phyloP scores from a whole-genome alignment of 371 early-diverging fungal genomes.

The Mortierella sp. region DNA sequence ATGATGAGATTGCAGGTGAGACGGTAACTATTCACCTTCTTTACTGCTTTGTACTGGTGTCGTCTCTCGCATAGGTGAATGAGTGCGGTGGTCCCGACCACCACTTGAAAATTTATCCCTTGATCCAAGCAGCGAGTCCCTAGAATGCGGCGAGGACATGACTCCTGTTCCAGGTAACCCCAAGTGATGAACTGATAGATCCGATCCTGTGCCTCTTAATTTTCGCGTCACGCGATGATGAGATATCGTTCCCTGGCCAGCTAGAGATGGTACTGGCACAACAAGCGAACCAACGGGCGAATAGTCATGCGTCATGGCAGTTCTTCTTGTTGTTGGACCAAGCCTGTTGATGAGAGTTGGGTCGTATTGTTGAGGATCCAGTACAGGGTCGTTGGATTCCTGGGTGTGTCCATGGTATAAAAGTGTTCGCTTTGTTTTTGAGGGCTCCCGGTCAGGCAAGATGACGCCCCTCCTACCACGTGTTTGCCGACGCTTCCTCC shows the following conservation, averaged over 20 bases:
- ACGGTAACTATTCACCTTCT: constrained; percentile 36
- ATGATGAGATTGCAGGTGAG: too few relatives aligned
- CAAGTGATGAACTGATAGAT: constrained; percentile 37
- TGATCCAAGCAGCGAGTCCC: constrained; percentile 33
- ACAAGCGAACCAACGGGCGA: constrained; percentile 7
- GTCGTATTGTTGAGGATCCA: constrained; percentile 32
- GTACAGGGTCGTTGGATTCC: constrained; percentile 18
- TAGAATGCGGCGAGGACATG: not conserved
- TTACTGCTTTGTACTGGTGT: constrained; percentile 42
- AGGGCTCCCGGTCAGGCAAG: constrained; percentile 79
- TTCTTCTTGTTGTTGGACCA: constrained; percentile 48
- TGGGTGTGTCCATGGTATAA: constrained; percentile 47
- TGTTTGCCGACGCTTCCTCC: constrained; percentile 87
- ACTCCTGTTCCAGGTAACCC: constrained; percentile 17
- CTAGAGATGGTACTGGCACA: constrained; percentile 17
- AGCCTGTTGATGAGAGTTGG: constrained; percentile 16
- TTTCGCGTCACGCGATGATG: constrained; percentile 46
- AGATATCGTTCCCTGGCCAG: constrained; percentile 18
- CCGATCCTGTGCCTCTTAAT: constrained; percentile 50
- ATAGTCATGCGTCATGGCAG: constrained; percentile 39
- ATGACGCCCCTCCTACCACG: constrained; percentile 76
- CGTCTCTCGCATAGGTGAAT: constrained; percentile 52
- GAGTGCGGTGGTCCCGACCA: constrained; percentile 23
- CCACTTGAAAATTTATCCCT: constrained; percentile 28
- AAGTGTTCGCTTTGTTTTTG: constrained; percentile 65